Evolutionary conservation across 192 early-diverging fungal species (phyloP), one percentile per base, ranked within the genome.

Genomic region (Phlyctochytrium planicorne): DNA sequence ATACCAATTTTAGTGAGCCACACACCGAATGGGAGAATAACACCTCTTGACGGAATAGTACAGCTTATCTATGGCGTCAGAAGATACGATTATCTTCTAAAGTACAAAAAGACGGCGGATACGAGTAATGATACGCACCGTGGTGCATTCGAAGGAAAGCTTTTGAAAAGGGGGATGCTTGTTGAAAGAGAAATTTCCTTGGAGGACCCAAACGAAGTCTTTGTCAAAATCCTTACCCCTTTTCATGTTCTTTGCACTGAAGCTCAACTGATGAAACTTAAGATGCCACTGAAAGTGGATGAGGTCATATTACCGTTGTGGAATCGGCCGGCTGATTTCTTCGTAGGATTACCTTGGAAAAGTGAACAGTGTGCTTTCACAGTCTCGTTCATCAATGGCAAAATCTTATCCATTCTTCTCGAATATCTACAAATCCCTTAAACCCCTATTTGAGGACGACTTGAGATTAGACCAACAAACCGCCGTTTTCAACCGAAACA

Each of bases 261-360:
- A 36, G 69, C 69, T 36, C 69, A 71, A 30, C 10, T 71, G 33
- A 65, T 71, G 69, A 71, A 71, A 50, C 37, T 71, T 12, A 64
- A 59, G 36, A 50, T 71, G n/a, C 61, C 62, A 1, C 40, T 65
- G 37, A 62, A 65, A 29, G 10, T 34, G 17, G 68, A 70, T 34
- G 52, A 62, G 12, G 68, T 70, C 31, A 52, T 16, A 17, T 59
- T 14, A 34, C 6, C 56, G 30, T 25, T n/a, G n/a, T n/a, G n/a
- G n/a, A n/a, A n/a, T n/a, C n/a, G n/a, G n/a, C n/a, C n/a, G n/a
- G n/a, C n/a, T n/a, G n/a, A n/a, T n/a, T n/a, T n/a, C n/a, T n/a
- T n/a, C n/a, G n/a, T n/a, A n/a, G n/a, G n/a, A n/a, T n/a, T n/a
- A n/a, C n/a, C n/a, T n/a, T n/a, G n/a, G n/a, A n/a, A n/a, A n/a